These are phyloP conservation scores for Pascua sp. DNA, from an alignment of 1,284 basidiomycete genomes.

Conservation along the genomic window DNA sequence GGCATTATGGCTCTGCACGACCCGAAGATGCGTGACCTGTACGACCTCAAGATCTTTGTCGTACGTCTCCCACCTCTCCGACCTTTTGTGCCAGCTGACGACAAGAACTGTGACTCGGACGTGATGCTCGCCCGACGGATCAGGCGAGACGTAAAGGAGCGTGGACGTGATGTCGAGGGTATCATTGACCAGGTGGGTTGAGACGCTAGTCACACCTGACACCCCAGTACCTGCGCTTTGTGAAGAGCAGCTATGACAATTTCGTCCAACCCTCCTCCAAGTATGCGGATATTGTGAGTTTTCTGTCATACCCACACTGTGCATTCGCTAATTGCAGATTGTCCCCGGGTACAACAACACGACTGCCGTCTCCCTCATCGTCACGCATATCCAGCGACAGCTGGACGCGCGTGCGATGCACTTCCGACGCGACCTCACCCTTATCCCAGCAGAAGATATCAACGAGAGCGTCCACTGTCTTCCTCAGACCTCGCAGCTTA, in stretches of 20 bases:
- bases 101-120: slow-evolving; percentile 75
- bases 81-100: not conserved
- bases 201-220: not conserved
- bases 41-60: slow-evolving; percentile 78
- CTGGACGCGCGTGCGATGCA: slow-evolving; percentile 70
- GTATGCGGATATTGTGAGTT: slow-evolving; percentile 77
- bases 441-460: slow-evolving; percentile 21
- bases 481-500: slow-evolving; percentile 74
- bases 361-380: slow-evolving; percentile 83
- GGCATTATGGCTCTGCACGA: slow-evolving; percentile 90
- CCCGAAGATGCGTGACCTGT: slow-evolving; percentile 68
- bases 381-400: slow-evolving; percentile 82
- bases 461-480: slow-evolving; percentile 56
- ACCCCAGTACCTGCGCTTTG: slow-evolving; percentile 67
- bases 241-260: slow-evolving; percentile 90
- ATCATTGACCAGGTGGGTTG: slow-evolving; percentile 70
- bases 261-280: slow-evolving; percentile 86
- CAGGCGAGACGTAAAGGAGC: slow-evolving; percentile 78
- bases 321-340: slow-evolving; percentile 57
- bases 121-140: slow-evolving; percentile 94
- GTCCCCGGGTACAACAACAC: slow-evolving; percentile 82
- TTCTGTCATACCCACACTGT: not conserved
- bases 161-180: slow-evolving; percentile 78
- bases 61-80: slow-evolving; percentile 11
- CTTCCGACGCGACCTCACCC: slow-evolving; percentile 65